These are phyloP conservation scores for Brettanomyces anomalus DNA, from an alignment of 805 yeast species.

Conservation along the genomic window DNA sequence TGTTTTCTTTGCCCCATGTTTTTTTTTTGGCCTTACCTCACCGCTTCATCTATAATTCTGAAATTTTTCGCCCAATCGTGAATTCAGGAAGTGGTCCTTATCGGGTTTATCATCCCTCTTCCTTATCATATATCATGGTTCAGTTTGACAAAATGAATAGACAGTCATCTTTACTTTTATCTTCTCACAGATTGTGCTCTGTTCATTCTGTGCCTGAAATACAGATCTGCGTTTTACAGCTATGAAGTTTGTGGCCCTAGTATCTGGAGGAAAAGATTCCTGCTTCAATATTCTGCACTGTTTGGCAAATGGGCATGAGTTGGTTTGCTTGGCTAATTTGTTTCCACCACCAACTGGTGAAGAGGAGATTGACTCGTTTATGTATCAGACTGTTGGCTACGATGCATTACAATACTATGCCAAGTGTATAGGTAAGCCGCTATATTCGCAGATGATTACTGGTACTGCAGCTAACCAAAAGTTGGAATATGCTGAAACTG, in stretches of 20 bases:
- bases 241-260: constrained; percentile 88
- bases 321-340: constrained; percentile 78
- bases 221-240: not conserved
- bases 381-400: constrained; percentile 98
- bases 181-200: too few species aligned
- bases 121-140: too few species aligned
- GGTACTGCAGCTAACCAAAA: constrained; percentile 57
- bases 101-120: too few species aligned
- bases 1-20: too few species aligned
- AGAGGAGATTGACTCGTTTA: constrained; percentile 80
- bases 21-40: too few species aligned
- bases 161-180: too few species aligned
- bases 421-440: constrained; percentile 69
- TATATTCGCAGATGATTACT: constrained; percentile 57
- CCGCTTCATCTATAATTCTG: too few species aligned
- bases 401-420: constrained; percentile 58
- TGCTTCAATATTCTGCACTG: constrained; percentile 86
- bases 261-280: constrained; percentile 96
- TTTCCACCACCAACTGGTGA: constrained; percentile 46
- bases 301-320: constrained; percentile 73
- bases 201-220: too few species aligned
- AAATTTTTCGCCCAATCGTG: too few species aligned
- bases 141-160: too few species aligned
- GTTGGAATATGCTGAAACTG: constrained; percentile 61
- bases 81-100: too few species aligned